Evolutionary conservation across 2,329 filamentous ascomycete species (phyloP).

Genomic region (Piedraia hortae): DNA sequence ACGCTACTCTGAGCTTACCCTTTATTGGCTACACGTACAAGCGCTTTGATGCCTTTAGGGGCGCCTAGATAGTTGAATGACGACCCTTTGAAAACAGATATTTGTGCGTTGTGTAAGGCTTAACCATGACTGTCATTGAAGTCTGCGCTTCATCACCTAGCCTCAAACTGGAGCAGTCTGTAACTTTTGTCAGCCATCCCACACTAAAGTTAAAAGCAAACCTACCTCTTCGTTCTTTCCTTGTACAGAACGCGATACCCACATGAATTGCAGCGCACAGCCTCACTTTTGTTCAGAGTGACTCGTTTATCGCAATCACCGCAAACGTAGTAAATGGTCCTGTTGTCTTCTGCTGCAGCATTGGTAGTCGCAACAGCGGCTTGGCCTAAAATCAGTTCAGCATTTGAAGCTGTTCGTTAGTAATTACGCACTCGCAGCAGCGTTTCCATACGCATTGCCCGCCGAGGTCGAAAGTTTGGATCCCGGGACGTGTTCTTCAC

Average conservation of each 20-base stretch:
- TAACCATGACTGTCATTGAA: not conserved
- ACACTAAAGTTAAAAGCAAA: slow-evolving; percentile 3
- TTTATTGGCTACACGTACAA: slow-evolving; percentile 97
- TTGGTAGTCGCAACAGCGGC: no score
- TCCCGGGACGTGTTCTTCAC: slow-evolving; percentile 51
- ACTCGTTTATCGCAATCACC: slow-evolving; percentile 66
- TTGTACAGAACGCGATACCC: slow-evolving; percentile 92
- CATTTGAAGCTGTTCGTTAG: slow-evolving; percentile 29
- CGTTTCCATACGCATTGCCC: slow-evolving; percentile 2
- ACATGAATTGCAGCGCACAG: slow-evolving; percentile 73
- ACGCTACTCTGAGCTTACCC: slow-evolving; percentile 81
- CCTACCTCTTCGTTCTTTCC: slow-evolving; percentile 86
- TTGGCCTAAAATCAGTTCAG: no score
- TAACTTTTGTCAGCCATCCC: slow-evolving; percentile 1
- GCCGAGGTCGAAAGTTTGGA: slow-evolving; percentile 7
- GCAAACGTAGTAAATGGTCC: slow-evolving; percentile 29
- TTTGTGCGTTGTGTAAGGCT: not conserved
- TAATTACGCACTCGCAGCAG: slow-evolving; percentile 19
- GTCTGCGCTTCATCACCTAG: slow-evolving; percentile 27
- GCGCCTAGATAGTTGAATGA: slow-evolving; percentile 9
- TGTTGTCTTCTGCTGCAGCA: slow-evolving; percentile 13
- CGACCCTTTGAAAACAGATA: not conserved
- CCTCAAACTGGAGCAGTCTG: slow-evolving; percentile 98
- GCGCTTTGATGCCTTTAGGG: slow-evolving; percentile 49
- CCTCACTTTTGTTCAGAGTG: slow-evolving; percentile 46